Base-by-base conservation (phyloP, 2,329 filamentous ascomycete species). In the Fusarium torreyae region DNA sequence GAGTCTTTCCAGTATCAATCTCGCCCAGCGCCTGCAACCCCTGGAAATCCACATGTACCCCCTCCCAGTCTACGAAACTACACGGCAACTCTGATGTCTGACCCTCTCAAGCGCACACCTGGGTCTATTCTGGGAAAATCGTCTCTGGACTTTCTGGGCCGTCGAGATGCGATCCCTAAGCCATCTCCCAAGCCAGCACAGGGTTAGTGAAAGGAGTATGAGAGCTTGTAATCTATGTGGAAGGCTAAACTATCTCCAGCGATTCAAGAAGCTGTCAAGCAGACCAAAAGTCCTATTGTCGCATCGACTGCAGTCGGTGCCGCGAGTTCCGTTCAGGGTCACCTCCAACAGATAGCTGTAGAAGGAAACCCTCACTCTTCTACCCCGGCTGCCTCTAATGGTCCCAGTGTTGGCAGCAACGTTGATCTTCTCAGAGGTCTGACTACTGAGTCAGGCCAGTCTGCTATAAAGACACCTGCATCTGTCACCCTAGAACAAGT, bases 141-240 rank as follows among this genome's bases (percentile, higher is more conserved):
- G 6, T 56, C 63, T 10, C 18, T 68, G 15, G 72, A 74, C 18
- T 78, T 78, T 44, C 57, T 78, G 6, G 34, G 40, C 11, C 63
- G 70, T 7, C 53, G 33, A 43, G 70, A 71, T 22, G 6, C n/a
- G 22, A n/a, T n/a, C 14, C 15, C 42, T 11, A 45, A 61, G 28
- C 38, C 38, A 39, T 13, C 49, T 24, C 10, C 43, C 8, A 38
- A 38, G 26, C 31, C 57, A 28, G 9, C 46, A 39, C n/a, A 49
- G 22, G 17, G 61, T 72, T 15, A 60, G 68, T 67, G 34, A 18
- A 15, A 18, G 18, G 17, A 34, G n/a, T 13, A 15, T 6, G 8
- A 40, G n/a, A 34, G 40, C 20, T 17, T 26, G 5, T 34, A 20
- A 26, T 26, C 17, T n/a, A n/a, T 17, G 14, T 4, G 9, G 10